These are phyloP conservation scores for Salvia sclarea DNA, from an alignment of 305 asterid genomes.

Conservation along the genomic window DNA sequence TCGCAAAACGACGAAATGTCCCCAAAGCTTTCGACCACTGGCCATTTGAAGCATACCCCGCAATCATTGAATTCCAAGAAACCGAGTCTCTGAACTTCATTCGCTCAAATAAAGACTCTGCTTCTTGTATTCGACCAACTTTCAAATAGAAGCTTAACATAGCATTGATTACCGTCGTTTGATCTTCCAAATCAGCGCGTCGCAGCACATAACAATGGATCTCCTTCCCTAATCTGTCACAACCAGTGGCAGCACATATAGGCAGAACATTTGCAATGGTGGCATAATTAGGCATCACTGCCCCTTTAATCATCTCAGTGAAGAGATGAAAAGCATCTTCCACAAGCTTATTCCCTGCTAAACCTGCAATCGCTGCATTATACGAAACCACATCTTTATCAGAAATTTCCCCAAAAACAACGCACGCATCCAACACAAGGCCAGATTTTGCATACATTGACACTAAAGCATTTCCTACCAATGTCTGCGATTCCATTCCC, in stretches of 20 bases:
- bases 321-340: slow-evolving; percentile 58
- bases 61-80: slow-evolving; percentile 82
- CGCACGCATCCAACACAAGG: slow-evolving; percentile 53
- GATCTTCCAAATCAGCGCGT: slow-evolving; percentile 52
- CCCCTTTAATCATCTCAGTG: slow-evolving; percentile 51
- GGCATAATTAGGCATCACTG: slow-evolving; percentile 65
- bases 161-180: slow-evolving; percentile 59
- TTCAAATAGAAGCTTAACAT: slow-evolving; percentile 75
- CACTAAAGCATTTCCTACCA: slow-evolving; percentile 71
- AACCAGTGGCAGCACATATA: slow-evolving; percentile 46
- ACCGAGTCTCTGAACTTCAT: slow-evolving; percentile 67
- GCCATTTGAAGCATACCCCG: slow-evolving; percentile 68
- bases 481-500: slow-evolving; percentile 56
- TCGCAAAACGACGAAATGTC: slow-evolving; percentile 47
- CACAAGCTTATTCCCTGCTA: slow-evolving; percentile 57
- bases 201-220: slow-evolving; percentile 67
- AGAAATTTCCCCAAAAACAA: slow-evolving; percentile 56
- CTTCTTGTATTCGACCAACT: slow-evolving; percentile 50
- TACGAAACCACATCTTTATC: slow-evolving; percentile 84
- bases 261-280: slow-evolving; percentile 70
- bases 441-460: slow-evolving; percentile 88
- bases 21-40: slow-evolving; percentile 58
- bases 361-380: slow-evolving; percentile 87
- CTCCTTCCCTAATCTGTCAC: slow-evolving; percentile 54
- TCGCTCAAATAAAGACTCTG: slow-evolving; percentile 51